Evolutionary conservation across 768 basidiomycete species (phyloP).

Genomic region (Exidia glandulosa): DNA sequence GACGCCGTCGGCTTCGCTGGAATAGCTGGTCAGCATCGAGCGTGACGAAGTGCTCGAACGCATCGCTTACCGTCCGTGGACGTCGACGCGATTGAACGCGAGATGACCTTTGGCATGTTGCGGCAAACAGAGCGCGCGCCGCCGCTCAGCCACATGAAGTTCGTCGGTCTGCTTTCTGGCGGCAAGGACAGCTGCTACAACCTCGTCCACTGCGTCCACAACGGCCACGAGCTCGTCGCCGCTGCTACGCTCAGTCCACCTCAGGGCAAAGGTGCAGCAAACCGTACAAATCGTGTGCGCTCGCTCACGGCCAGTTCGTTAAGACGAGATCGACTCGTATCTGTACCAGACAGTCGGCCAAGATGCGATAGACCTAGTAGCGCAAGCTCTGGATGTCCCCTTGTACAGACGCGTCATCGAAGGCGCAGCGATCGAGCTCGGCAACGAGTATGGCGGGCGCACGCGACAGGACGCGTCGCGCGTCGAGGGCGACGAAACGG

Average conservation of each 20-base stretch:
- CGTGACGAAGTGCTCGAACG: slow-evolving; percentile 5
- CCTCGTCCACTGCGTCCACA: slow-evolving; percentile 73
- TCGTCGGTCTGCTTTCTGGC: slow-evolving; percentile 88
- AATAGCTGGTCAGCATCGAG: not conserved
- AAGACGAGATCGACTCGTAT: slow-evolving; percentile 98
- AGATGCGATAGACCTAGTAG: slow-evolving; percentile 80
- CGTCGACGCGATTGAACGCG: slow-evolving; percentile 78
- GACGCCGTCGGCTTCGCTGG: slow-evolving; percentile 71
- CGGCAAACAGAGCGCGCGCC: not conserved
- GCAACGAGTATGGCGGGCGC: slow-evolving; percentile 75
- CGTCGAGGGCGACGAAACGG: slow-evolving; percentile 83
- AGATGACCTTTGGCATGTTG: slow-evolving; percentile 84
- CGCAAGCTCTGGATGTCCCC: slow-evolving; percentile 75
- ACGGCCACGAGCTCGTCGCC: slow-evolving; percentile 80
- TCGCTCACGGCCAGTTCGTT: slow-evolving; percentile 12
- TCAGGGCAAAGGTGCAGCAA: slow-evolving; percentile 70
- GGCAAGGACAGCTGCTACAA: slow-evolving; percentile 98
- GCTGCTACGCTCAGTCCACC: slow-evolving; percentile 82
- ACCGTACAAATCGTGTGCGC: no score
- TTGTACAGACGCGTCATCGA: slow-evolving; percentile 72
- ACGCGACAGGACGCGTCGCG: slow-evolving; percentile 34
- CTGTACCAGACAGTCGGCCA: slow-evolving; percentile 99
- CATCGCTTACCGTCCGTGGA: slow-evolving; percentile 62
- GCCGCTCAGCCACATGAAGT: slow-evolving; percentile 50
- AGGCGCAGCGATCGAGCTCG: slow-evolving; percentile 71